These are phyloP conservation scores for Exophiala aquamarina DNA, from an alignment of 2,329 filamentous ascomycete genomes.

Conservation along the genomic window DNA sequence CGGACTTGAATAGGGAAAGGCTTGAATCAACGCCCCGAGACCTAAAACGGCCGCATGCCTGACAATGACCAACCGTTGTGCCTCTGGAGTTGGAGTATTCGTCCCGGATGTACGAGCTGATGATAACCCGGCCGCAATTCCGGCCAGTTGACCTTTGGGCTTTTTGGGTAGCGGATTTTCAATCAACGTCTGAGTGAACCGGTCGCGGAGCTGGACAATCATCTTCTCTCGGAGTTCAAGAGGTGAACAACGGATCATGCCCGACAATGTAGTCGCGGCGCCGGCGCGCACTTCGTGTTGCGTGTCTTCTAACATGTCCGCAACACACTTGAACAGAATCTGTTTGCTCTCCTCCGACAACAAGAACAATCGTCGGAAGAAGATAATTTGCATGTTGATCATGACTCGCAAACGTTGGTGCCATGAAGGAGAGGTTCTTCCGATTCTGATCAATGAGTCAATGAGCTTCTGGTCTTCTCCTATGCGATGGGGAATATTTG, in stretches of 20 bases:
- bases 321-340: constrained; percentile 85
- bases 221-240: constrained; percentile 73
- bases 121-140: constrained; percentile 32
- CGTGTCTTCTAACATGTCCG: constrained; percentile 85
- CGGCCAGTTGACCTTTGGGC: constrained; percentile 36
- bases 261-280: constrained; percentile 87
- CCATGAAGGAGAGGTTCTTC: constrained; percentile 81
- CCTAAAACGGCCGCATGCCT: constrained; percentile 91
- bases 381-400: constrained; percentile 98
- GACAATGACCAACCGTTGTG: constrained; percentile 73
- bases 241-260: constrained; percentile 97
- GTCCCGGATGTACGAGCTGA: constrained; percentile 45
- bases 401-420: constrained; percentile 92
- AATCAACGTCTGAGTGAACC: constrained; percentile 75
- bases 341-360: constrained; percentile 73
- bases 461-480: constrained; percentile 86
- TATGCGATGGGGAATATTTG: constrained; percentile 87
- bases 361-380: constrained; percentile 93
- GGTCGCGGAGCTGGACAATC: constrained; percentile 70
- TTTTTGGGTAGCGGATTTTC: constrained; percentile 85
- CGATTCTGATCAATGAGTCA: constrained; percentile 80
- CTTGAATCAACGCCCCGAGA: constrained; percentile 85
- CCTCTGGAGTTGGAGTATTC: constrained; percentile 51
- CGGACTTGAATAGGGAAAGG: constrained; percentile 92
- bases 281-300: constrained; percentile 94